phyloP scores from a whole-genome alignment of 1,139 yeast genomes.

The Waltiozyma sp. region DNA sequence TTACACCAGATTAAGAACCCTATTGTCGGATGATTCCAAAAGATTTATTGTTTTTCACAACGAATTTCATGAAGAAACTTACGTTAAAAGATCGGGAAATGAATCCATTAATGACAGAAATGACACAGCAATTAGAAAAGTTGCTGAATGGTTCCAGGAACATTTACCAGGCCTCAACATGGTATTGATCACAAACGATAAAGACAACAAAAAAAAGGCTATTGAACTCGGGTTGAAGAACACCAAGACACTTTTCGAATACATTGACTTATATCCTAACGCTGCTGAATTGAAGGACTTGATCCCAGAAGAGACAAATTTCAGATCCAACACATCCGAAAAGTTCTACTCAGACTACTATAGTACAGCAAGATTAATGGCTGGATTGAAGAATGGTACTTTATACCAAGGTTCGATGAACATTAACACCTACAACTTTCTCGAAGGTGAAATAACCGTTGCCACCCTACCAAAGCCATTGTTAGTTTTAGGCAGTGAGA shows the following conservation, averaged over 20 bases:
- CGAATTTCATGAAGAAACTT: slow-evolving; percentile 73
- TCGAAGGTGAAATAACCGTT: slow-evolving; percentile 76
- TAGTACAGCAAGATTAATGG: slow-evolving; percentile 72
- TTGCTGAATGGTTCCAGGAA: slow-evolving; percentile 57
- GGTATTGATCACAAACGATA: slow-evolving; percentile 70
- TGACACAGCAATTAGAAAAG: slow-evolving; percentile 78
- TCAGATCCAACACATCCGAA: slow-evolving; percentile 29
- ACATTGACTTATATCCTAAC: slow-evolving; percentile 63
- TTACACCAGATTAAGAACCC: slow-evolving; percentile 69
- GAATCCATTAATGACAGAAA: slow-evolving; percentile 86
- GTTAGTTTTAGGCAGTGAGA: slow-evolving; percentile 69
- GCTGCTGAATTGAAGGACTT: slow-evolving; percentile 72
- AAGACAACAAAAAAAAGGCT: slow-evolving; percentile 53
- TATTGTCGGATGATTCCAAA: slow-evolving; percentile 71
- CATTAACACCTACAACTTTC: slow-evolving; percentile 74
- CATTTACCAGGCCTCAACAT: slow-evolving; percentile 50
- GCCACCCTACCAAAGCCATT: slow-evolving; percentile 75
- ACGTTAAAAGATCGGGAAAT: slow-evolving; percentile 42
- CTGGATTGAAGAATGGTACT: slow-evolving; percentile 82
- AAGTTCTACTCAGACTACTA: slow-evolving; percentile 69
- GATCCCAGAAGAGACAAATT: slow-evolving; percentile 48
- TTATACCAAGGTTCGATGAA: slow-evolving; percentile 76
- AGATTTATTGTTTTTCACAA: slow-evolving; percentile 88
- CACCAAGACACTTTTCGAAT: slow-evolving; percentile 49
- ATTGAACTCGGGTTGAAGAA: slow-evolving; percentile 35